Conservation (phyloP, 257 asterid species). For the Solanum gracilifrons region DNA sequence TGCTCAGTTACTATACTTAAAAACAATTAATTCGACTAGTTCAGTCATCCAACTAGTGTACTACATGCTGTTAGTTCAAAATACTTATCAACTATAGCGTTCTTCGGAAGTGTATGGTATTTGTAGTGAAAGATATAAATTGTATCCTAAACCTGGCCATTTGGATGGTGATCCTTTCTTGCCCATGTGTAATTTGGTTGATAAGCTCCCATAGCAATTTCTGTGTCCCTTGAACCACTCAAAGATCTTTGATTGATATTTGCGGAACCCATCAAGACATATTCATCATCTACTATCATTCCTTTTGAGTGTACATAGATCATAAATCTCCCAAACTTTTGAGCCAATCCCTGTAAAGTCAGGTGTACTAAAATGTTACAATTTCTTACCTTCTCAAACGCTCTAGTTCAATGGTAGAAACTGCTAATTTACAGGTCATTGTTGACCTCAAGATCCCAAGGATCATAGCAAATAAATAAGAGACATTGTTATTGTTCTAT, state of each 20-base stretch:
- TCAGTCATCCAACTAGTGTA: neutral
- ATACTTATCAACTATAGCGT: neutral
- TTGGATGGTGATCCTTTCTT: conserved; percentile 38
- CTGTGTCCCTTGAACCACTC: conserved; percentile 88
- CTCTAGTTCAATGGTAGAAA: neutral
- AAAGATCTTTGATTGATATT: conserved; percentile 78
- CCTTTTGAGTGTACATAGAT: conserved; percentile 82
- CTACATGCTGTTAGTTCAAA: neutral
- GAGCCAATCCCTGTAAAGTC: conserved; percentile 5
- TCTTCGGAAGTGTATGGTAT: neutral
- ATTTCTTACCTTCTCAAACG: neutral
- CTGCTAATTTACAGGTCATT: neutral
- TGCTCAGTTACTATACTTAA: neutral
- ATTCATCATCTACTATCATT: conserved; percentile 75
- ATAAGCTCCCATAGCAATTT: conserved; percentile 88
- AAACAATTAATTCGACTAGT: neutral
- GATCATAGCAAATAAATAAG: neutral
- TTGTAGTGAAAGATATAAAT: neutral
- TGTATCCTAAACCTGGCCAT: conserved; percentile 45
- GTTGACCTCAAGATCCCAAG: neutral
- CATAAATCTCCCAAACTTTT: conserved; percentile 53
- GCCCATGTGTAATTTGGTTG: conserved; percentile 72
- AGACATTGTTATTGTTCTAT: neutral
- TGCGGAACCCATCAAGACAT: conserved; percentile 73
- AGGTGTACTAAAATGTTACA: neutral